Evolutionary conservation across 805 yeast species (phyloP), one percentile per base, ranked within the genome.

Genomic region (Saturnispora gosingensis): DNA sequence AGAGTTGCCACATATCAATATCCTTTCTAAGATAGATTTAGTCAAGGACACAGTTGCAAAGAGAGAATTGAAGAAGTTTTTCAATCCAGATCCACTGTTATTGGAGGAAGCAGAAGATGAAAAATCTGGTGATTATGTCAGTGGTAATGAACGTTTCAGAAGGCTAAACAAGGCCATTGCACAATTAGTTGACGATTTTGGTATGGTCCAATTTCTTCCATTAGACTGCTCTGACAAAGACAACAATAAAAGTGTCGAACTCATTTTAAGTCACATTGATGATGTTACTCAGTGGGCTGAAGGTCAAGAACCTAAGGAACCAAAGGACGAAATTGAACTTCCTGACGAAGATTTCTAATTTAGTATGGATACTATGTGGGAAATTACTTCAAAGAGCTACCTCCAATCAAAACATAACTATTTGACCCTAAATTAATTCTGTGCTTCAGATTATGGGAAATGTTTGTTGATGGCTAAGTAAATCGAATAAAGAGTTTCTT

Each of bases 251-350:
- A 78, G 88, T 46, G 83, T 93, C 22, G 80, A 83, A 11, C 83
- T 89, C 0, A 91, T 93, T 50, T 73, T 93, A 58, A 85, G 95
- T 62, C 89, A 89, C 65, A 86, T 93, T 22, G 99, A 93, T 63
- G 99, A 93, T 65, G 85, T 91, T 28, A 93, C 99, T 0, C 99
- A 93, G 65, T 93, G 99, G 99, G 82, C 88, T 22, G 99, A 93
- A 65, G 72, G 81, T 3, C 98, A 93, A 67, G 99, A 93, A 67
- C 98, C 97, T 34, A 91, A 91, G 65, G 97, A 91, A 65, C 98
- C 98, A 0, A 77, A 79, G 28, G 97, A 88, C 58, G 87, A 82
- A 54, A 59, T 76, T 18, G 85, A 80, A 39, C 63, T 79, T n/a
- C 87, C 81, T 13, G 87, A 80, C 13, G 76, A 76, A 50, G 75